A percentile compares a stretch with the other conserved stretches of the same genome.
Evolutionary conservation across 306 rosid genomes (phyloP).

Genomic region (Myrica gale): DNA sequence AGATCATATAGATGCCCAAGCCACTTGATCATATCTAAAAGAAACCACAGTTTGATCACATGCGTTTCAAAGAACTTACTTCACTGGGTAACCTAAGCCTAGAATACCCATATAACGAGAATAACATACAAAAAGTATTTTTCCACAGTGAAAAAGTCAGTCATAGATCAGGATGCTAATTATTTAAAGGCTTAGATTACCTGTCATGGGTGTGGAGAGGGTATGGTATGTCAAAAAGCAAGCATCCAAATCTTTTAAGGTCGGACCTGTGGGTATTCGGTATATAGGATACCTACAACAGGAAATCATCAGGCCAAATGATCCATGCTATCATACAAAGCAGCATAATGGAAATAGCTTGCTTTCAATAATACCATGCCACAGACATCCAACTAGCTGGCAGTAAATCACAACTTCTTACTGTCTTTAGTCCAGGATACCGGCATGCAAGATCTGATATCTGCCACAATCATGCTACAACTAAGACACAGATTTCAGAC

Average conservation of each 20-base stretch:
- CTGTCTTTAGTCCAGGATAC: constrained; percentile 62
- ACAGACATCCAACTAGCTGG: constrained; percentile 88
- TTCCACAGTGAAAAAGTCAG: not conserved
- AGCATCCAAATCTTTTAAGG: constrained; percentile 85
- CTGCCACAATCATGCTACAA: constrained; percentile 42
- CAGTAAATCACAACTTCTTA: constrained; percentile 84
- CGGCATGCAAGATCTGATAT: constrained; percentile 66
- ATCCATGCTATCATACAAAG: constrained; percentile 20
- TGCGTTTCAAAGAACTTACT: not conserved
- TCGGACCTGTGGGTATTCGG: constrained; percentile 86
- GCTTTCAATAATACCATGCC: constrained; percentile 62
- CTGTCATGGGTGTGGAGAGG: constrained; percentile 71
- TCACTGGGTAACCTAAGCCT: not conserved
- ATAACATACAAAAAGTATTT: not conserved
- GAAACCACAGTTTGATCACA: not conserved
- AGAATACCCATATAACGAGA: not conserved
- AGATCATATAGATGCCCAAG: not conserved
- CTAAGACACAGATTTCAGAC: constrained; percentile 28
- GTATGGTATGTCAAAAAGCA: constrained; percentile 87
- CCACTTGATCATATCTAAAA: not conserved
- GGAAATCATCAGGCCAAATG: constrained; percentile 30
- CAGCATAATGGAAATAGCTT: constrained; percentile 18
- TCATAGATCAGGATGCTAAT: not conserved
- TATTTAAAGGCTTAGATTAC: constrained; percentile 37
- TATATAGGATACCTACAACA: constrained; percentile 86